Conservation (phyloP, 257 asterid genomes). For the Solanum arcanum region DNA sequence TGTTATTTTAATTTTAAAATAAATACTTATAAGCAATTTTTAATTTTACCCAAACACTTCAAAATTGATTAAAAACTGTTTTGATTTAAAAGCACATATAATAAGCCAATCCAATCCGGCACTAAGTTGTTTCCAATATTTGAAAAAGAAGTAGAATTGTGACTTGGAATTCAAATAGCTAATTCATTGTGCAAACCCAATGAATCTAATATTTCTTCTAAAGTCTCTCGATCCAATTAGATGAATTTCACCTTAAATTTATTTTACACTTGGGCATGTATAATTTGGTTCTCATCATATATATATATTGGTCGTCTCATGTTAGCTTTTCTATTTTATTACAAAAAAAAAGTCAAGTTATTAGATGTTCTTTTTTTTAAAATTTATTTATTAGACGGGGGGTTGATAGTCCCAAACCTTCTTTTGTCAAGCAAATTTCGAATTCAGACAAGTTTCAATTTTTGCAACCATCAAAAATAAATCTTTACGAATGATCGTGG, state of each 20-base stretch:
- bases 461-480: neutral
- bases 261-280: neutral
- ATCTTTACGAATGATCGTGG: neutral
- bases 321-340: no score
- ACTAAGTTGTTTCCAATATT: no score
- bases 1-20: no score
- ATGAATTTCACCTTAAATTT: neutral
- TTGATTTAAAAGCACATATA: no score
- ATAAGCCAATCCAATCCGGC: no score
- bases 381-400: neutral
- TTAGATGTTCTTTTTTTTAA: no score
- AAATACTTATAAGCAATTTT: no score
- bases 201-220: neutral
- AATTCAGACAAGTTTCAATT: no score
- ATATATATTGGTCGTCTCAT: neutral
- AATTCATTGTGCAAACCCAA: no score
- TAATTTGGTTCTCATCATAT: neutral
- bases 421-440: neutral
- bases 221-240: neutral
- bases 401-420: no score
- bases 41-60: no score
- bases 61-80: no score
- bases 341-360: neutral
- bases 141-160: neutral
- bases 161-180: neutral